phyloP scores from a whole-genome alignment of 2,329 filamentous ascomycete genomes.

The Trichoderma asperellum region DNA sequence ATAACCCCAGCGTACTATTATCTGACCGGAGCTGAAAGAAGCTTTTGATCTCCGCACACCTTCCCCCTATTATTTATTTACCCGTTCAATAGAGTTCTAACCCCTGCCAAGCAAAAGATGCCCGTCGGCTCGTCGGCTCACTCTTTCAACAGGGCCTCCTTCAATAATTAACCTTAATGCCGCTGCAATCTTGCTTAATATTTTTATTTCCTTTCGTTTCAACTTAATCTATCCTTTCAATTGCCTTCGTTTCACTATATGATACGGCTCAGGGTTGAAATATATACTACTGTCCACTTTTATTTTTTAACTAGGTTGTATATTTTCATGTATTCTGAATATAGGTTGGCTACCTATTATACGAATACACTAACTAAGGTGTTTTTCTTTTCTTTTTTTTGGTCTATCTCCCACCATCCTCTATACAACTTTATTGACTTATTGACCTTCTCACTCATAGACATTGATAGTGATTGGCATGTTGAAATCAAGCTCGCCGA shows the following conservation, averaged over 20 bases:
- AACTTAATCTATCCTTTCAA: background rate
- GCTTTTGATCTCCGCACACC: background rate
- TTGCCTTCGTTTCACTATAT: background rate
- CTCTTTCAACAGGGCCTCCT: background rate
- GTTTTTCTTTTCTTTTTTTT: too few relatives aligned
- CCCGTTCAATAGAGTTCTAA: background rate
- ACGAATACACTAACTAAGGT: background rate
- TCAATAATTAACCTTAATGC: background rate
- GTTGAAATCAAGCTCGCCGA: slow-evolving; percentile 16
- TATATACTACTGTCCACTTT: background rate
- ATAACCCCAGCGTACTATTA: background rate
- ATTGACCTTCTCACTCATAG: background rate
- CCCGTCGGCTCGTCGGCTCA: background rate
- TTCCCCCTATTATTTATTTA: background rate
- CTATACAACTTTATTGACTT: background rate
- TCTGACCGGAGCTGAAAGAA: background rate
- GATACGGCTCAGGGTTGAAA: background rate
- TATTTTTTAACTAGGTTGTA: background rate
- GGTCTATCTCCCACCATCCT: too few relatives aligned
- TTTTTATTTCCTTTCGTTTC: background rate
- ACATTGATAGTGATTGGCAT: slow-evolving; percentile 16
- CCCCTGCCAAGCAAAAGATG: background rate
- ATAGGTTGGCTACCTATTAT: background rate
- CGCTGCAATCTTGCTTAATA: background rate
- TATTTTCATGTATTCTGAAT: background rate